A percentile compares a stretch with the other conserved stretches of the same genome.
Evolutionary conservation across 257 asterid genomes (phyloP).

Genomic region (Dorcoceras hygrometricum): DNA sequence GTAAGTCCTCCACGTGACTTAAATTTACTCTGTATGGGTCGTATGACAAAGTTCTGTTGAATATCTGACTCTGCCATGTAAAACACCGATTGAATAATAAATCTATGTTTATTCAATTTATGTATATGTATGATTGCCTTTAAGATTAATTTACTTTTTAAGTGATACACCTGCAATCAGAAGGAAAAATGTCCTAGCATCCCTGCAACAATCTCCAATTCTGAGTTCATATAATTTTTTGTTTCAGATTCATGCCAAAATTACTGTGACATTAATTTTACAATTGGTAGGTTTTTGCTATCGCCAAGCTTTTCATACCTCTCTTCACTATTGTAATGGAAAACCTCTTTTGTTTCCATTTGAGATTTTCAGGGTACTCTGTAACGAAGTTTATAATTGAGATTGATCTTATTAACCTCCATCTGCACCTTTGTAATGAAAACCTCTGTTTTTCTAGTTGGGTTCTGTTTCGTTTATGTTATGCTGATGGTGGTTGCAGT

Average conservation of each 20-base stretch:
- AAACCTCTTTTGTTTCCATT: neutral
- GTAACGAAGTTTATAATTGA: neutral
- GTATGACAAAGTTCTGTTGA: neutral
- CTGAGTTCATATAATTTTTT: constrained; percentile 9
- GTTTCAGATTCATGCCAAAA: constrained; percentile 11
- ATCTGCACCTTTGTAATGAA: neutral
- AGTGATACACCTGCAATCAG: neutral
- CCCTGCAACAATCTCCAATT: constrained; percentile 4
- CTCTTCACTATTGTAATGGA: neutral
- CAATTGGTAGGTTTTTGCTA: constrained; percentile 1
- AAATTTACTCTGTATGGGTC: neutral
- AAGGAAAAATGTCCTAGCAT: neutral
- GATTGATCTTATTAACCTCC: neutral
- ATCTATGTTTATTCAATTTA: neutral
- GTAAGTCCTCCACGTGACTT: neutral
- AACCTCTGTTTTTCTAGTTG: neutral
- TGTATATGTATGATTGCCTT: neutral
- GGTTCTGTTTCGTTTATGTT: constrained; percentile 12
- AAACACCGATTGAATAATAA: no score
- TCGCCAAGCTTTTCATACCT: constrained; percentile 13
- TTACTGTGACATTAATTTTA: neutral
- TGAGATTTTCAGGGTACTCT: neutral
- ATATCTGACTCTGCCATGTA: neutral
- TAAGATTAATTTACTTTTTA: no score
- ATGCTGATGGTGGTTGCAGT: constrained; percentile 20